Base-by-base conservation (phyloP, 2,329 filamentous ascomycete genomes). In the Aspergillus thermomutatus region DNA sequence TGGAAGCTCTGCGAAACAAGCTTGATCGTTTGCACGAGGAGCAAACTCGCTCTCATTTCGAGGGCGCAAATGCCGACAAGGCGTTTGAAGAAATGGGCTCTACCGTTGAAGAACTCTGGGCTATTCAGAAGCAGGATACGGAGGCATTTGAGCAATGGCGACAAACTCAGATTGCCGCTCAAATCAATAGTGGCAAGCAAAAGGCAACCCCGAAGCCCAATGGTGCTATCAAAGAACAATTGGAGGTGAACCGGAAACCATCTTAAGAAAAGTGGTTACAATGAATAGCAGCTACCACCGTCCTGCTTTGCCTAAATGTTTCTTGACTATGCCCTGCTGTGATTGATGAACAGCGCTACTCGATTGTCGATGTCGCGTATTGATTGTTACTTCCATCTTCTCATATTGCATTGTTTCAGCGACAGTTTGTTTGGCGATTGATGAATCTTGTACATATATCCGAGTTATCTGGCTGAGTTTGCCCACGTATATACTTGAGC, bases 121-220 rank as follows among this genome's bases (percentile, higher is more conserved):
- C 70, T 10, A 70, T 76, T 31, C 70, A 77, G 52, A 67, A 70
- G 50, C 69, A 77, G 57, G 78, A 80, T 52, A 69, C 72, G 0
- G 76, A 79, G 60, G 70, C 70, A 19, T 79, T 79, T 58, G 72
- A 76, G 58, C 67, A 62, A 40, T 78, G 79, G 58, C 75, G 73
- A 52, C 70, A 78, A 57, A 77, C 72, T 17, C 77, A 80, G 55
- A 74, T 80, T 50, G 77, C 77, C 3, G 77, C 77, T 14, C 75
- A 78, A 57, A 74, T 77, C 27, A 78, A 79, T 60, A 75, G 72
- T 45, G 75, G 74, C 11, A 61, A 69, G 45, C 62, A 68, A 28
- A 61, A 59, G 17, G 52, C 61, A 34, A 58, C 64, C 46, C 47
- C 57, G 31, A 48, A 56, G 27, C 52, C 58, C 45, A 50, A 49